A percentile compares a stretch with the other conserved stretches of the same genome.
Conservation (phyloP, 192 early-diverging fungal genomes). For the Martensiomyces pterosporus region DNA sequence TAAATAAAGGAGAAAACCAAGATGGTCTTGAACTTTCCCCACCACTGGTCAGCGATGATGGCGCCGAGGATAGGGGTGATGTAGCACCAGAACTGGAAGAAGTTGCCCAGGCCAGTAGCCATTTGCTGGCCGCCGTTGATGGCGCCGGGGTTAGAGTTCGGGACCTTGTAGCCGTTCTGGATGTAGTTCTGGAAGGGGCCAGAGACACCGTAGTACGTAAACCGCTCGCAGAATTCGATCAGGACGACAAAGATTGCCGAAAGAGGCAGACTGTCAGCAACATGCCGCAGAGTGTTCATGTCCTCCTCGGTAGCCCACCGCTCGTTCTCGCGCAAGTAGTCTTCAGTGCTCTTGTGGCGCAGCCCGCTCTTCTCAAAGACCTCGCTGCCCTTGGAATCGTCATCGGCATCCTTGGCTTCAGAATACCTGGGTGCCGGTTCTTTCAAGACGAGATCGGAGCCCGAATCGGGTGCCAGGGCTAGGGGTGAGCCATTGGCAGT, state of each 20-base stretch:
- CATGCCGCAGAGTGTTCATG: conserved; percentile 43
- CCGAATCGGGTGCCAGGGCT: too few relatives aligned
- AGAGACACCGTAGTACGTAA: conserved; percentile 57
- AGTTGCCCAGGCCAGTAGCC: conserved; percentile 51
- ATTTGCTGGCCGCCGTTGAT: conserved; percentile 46
- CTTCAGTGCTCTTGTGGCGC: too few relatives aligned
- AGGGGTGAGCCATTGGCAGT: too few relatives aligned
- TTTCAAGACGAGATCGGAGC: too few relatives aligned
- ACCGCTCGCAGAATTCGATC: conserved; percentile 57
- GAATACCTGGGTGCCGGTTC: not conserved
- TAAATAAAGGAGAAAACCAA: conserved; percentile 59
- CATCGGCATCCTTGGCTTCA: not conserved
- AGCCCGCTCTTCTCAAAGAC: conserved; percentile 1
- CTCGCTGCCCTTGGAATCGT: not conserved
- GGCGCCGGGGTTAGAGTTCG: conserved; percentile 37
- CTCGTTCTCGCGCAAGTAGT: conserved; percentile 15
- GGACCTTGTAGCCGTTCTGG: conserved; percentile 39
- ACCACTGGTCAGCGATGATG: conserved; percentile 63
- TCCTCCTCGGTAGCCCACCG: conserved; percentile 53
- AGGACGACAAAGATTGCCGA: conserved; percentile 50
- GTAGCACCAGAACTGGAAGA: conserved; percentile 56
- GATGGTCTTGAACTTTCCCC: conserved; percentile 70
- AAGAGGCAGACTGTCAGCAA: conserved; percentile 53
- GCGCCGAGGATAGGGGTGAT: conserved; percentile 57
- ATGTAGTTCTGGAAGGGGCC: conserved; percentile 57